Evolutionary conservation across 495 filamentous ascomycete genomes (phyloP), one percentile per base, ranked within the genome.

Genomic region (Xylaria telfairii): DNA sequence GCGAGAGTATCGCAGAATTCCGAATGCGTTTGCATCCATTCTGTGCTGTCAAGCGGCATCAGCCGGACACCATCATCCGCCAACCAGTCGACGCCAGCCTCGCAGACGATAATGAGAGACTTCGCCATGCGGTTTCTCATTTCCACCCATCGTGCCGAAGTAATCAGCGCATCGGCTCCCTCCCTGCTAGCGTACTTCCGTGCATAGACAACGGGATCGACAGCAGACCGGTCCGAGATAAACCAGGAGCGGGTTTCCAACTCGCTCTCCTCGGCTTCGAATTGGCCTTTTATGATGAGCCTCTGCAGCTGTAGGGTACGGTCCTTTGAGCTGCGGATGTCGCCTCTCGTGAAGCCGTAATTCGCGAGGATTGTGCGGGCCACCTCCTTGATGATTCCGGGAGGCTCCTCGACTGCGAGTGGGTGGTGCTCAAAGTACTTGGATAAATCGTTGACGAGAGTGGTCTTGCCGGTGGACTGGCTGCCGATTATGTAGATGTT

Each of bases 381-480:
- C 7, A 86, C 80, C 71, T 87, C 84, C n/a, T 66, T 81, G 62
- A 87, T 74, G 21, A 82, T 71, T 15, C 60, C 34, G 19, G 81
- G 83, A 15, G 67, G 54, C 10, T 64, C 13, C 24, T 53, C 37
- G 41, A 9, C 12, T 26, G 49, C 49, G 8, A 41, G 42, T 30
- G 63, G 24, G 32, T 68, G 34, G 44, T 57, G 32, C n/a, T 68
- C 54, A 66, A 84, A 82, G 67, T 79, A 71, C 5, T 47, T 49
- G 32, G 73, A 71, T 10, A 87, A 74, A 0, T 79, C 80, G 53
- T 79, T 73, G 54, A 82, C 79, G 26, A 87, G 79, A 9, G 86
- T 87, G 2, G 86, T 86, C 71, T 87, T 87, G 67, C 86, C 86
- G 4, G 84, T 87, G 65, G 79, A 82, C 67, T 83, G 85, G 39